Conservation (phyloP, 202 grass and related monocot genomes). For the Hordeum pubiflorum region DNA sequence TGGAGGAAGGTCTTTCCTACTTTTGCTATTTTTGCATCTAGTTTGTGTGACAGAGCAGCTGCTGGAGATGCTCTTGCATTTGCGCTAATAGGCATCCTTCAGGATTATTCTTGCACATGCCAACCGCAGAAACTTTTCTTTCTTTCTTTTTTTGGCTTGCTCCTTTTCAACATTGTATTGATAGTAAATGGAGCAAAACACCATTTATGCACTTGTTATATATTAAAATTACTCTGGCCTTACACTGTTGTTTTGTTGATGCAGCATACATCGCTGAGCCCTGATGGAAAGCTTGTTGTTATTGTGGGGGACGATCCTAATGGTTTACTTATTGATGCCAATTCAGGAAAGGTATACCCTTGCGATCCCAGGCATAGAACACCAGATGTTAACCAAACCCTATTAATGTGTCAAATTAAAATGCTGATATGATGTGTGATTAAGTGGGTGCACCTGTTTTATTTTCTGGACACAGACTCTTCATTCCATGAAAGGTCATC, state of each 20-base stretch:
- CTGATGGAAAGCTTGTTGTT: constrained; percentile 69
- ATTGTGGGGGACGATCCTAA: constrained; percentile 73
- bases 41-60: not conserved
- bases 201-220: constrained; percentile 2
- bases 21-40: not conserved
- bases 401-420: not conserved
- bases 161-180: not conserved
- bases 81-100: not conserved
- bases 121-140: not conserved
- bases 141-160: not conserved
- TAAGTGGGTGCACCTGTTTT: not conserved
- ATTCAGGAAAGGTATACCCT: constrained; percentile 69
- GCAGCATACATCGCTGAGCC: constrained; percentile 80
- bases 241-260: constrained; percentile 27
- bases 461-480: constrained; percentile 41
- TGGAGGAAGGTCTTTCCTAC: not conserved
- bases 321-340: constrained; percentile 73
- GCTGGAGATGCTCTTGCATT: not conserved
- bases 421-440: not conserved
- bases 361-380: not conserved
- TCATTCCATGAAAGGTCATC: constrained; percentile 58
- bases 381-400: constrained; percentile 3
- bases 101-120: not conserved
- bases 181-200: constrained; percentile 5
- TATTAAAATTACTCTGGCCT: constrained; percentile 3